These are phyloP conservation scores for Geotrichum europaeum DNA, from an alignment of 1,139 yeast genomes.

Conservation along the genomic window DNA sequence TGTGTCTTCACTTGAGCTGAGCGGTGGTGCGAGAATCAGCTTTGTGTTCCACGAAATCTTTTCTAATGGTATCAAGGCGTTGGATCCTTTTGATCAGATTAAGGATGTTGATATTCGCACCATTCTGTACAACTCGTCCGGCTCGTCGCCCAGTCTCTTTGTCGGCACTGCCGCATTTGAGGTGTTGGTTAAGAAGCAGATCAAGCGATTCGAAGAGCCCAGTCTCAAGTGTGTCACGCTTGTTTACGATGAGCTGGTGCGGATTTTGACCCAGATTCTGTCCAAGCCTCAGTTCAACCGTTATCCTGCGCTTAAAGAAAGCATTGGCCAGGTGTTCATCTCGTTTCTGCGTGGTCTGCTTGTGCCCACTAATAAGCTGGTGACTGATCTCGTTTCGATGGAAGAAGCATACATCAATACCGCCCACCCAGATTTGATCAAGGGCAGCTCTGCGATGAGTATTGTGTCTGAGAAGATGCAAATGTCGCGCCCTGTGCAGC, in stretches of 20 bases:
- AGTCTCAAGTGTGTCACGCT: constrained; percentile 81
- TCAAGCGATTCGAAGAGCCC: constrained; percentile 94
- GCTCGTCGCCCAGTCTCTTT: constrained; percentile 91
- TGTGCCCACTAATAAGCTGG: constrained; percentile 81
- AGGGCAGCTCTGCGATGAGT: constrained; percentile 92
- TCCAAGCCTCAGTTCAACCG: constrained; percentile 74
- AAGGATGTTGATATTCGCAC: constrained; percentile 96
- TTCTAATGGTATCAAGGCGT: constrained; percentile 85
- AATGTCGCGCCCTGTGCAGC: constrained; percentile 69
- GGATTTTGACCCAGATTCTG: constrained; percentile 83
- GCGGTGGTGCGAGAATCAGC: constrained; percentile 97
- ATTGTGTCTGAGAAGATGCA: constrained; percentile 86
- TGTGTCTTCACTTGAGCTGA: constrained; percentile 77
- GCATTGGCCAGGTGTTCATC: constrained; percentile 72
- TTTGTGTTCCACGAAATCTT: constrained; percentile 96
- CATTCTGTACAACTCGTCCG: constrained; percentile 87
- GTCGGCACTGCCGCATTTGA: constrained; percentile 97
- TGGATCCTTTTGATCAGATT: constrained; percentile 96
- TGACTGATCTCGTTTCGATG: constrained; percentile 69
- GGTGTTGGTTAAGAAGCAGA: constrained; percentile 90
- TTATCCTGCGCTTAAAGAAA: constrained; percentile 86
- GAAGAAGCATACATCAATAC: constrained; percentile 97
- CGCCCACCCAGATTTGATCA: constrained; percentile 92
- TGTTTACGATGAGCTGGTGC: constrained; percentile 88
- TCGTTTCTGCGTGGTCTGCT: constrained; percentile 75